Base-by-base conservation (phyloP, 805 yeast genomes). In the Lipomyces kockii region DNA sequence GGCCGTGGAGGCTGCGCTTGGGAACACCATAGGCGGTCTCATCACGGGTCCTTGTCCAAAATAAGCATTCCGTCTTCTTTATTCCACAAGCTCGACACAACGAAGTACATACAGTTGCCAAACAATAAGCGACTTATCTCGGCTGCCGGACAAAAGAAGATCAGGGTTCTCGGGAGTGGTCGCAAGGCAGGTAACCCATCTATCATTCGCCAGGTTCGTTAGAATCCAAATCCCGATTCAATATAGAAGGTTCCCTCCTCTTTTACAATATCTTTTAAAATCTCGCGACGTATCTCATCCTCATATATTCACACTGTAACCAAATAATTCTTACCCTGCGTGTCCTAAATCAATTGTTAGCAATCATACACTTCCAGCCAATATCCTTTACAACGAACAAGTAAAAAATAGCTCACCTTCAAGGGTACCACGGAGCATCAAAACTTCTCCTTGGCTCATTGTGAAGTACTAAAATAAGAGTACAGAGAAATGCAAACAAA, bases 91-190 rank as follows among this genome's bases (percentile, higher is more conserved):
- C n/a, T 4, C 17, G 1, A 37, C 5, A 37, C 39, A 2, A 35
- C n/a, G 12, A 3, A 37, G 20, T 17, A 66, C 72, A 25, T 61
- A 69, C 84, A 94, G 87, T 84, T 92, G 89, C 99, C 99, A 94
- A 83, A 93, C 92, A 86, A 95, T 93, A 83, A 95, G 88, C 80
- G 97, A 87, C 90, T 95, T 94, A 85, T 95, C 99, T 87, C 99
- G 90, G 81, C 98, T 94, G 83, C 94, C 97, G 81, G 99, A 95
- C 83, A 95, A 87, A 80, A 95, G 89, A 81, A 95, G 86, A 85
- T 95, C 97, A 85, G 99, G 99, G 89, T 92, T 91, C 82, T 93
- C 92, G 80, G 92, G 90, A 82, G 97, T 89, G 85, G 98, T 95
- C 84, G 98, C 97, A 80, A 95, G 87, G 82, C 97, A 88, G 76